A percentile compares a stretch with the other conserved stretches of the same genome.
These are phyloP conservation scores for Acanthamoeba lenticulata DNA, from an alignment of 208 protist species.

Conservation along the genomic window DNA sequence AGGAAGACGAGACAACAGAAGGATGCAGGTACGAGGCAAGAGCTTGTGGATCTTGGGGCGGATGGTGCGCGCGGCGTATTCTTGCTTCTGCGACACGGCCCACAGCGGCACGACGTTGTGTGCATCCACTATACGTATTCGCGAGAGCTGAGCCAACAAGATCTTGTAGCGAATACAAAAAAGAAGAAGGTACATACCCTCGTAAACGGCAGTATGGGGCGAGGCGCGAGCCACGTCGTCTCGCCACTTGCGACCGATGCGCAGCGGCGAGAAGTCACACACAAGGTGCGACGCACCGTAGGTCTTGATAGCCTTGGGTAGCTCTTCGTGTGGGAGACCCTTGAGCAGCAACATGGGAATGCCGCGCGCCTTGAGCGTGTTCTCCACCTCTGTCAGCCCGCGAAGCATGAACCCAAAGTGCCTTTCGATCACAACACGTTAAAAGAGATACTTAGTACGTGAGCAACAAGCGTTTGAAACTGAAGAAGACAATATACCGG, in stretches of 20 bases:
- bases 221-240: neutral
- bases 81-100: slow-evolving; percentile 74
- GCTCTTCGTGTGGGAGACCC: neutral
- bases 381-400: slow-evolving; percentile 40
- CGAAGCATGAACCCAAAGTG: slow-evolving; percentile 64
- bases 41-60: slow-evolving; percentile 72
- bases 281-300: neutral
- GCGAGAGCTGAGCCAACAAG: neutral
- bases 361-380: neutral
- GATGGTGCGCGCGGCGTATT: slow-evolving; percentile 79
- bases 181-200: slow-evolving; percentile 26
- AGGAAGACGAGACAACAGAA: neutral
- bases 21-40: neutral
- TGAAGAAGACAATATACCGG: neutral
- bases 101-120: slow-evolving; percentile 79
- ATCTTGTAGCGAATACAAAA: neutral
- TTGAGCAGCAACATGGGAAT: slow-evolving; percentile 40
- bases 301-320: neutral
- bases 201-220: neutral
- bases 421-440: neutral
- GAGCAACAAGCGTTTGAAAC: neutral
- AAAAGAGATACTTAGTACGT: neutral
- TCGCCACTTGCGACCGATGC: neutral
- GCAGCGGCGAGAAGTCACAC: slow-evolving; percentile 51
- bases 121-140: slow-evolving; percentile 66